Conservation (phyloP, 495 filamentous ascomycete genomes). For the Xylaria venustula region DNA sequence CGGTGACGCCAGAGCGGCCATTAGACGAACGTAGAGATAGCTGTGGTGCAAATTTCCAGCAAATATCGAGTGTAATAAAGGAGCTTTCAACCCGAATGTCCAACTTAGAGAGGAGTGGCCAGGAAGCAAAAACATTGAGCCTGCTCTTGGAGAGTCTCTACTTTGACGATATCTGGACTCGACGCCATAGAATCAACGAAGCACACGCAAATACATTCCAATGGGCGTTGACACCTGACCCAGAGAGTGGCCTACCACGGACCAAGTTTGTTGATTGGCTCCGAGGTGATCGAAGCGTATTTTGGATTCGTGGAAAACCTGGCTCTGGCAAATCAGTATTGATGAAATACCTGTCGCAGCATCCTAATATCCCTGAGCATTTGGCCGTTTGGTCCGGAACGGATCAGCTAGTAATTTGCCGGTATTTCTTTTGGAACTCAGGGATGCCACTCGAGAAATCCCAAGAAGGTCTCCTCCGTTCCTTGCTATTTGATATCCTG, state of each 20-base stretch:
- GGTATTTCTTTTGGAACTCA: slow-evolving; percentile 38
- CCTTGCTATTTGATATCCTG: neutral
- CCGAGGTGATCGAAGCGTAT: slow-evolving; percentile 12
- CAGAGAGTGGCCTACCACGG: neutral
- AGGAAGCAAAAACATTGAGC: too few species aligned
- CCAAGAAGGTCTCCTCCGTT: slow-evolving; percentile 2
- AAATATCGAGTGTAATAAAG: too few species aligned
- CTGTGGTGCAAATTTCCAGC: too few species aligned
- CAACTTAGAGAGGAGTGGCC: too few species aligned
- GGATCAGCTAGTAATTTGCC: neutral
- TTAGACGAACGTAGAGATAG: too few species aligned
- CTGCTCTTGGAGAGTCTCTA: neutral
- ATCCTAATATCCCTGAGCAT: slow-evolving; percentile 2
- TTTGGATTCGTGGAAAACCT: slow-evolving; percentile 39
- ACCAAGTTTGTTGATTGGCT: neutral
- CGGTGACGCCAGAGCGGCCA: too few species aligned
- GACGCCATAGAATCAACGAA: neutral
- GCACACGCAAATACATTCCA: neutral
- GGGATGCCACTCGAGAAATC: slow-evolving; percentile 9
- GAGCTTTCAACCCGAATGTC: too few species aligned
- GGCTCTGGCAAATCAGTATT: slow-evolving; percentile 42
- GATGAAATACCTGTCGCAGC: slow-evolving; percentile 34
- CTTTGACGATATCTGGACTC: neutral
- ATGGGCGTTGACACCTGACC: neutral
- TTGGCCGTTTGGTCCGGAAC: slow-evolving; percentile 24